Evolutionary conservation across 2,329 filamentous ascomycete species (phyloP), one percentile per base, ranked within the genome.

Genomic region (Phialophora macrospora): DNA sequence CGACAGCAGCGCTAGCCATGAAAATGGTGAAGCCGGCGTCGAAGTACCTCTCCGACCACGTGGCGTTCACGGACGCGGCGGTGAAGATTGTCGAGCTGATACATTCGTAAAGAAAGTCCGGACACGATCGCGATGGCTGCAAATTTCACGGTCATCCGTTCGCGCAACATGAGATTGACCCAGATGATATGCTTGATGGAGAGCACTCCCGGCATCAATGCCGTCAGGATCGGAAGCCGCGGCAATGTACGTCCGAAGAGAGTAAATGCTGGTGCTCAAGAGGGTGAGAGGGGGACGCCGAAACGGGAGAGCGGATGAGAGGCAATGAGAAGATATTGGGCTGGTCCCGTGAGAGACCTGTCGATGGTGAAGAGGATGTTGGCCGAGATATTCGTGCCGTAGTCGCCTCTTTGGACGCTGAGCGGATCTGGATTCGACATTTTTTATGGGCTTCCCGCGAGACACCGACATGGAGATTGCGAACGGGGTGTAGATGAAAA

Each of bases 41-140:
- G 34, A 64, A 60, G 14, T 24, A 52, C 41, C 62, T 24, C 44
- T 59, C 55, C 9, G 62, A 64, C 28, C 57, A 64, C 55, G 55
- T 52, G 22, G 62, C 55, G 14, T 64, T 64, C 28, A 48, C 51
- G n/a, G 62, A 54, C 17, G 55, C 48, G 20, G 62, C 14, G 55
- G 62, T 60, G 55, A 64, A 60, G 30, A 54, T 26, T 20, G 41
- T 46, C 22, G 46, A 44, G 48, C 32, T 58, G 32, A 60, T 7
- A n/a, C 11, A 17, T 54, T 64, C 62, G 48, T 59, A 58, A 11
- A 55, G n/a, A 9, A 60, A 44, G 26, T 59, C 55, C 4, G 62
- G 62, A 51, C 32, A 52, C n/a, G 52, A 64, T 22, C 3, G 55
- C 62, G 26, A 64, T 55, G 28, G 22, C 20, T 26, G 55, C 55